Percentiles rank a stretch among this genome's conserved stretches.
phyloP scores from a whole-genome alignment of 371 early-diverging fungal genomes.

The Mucor racemosus region DNA sequence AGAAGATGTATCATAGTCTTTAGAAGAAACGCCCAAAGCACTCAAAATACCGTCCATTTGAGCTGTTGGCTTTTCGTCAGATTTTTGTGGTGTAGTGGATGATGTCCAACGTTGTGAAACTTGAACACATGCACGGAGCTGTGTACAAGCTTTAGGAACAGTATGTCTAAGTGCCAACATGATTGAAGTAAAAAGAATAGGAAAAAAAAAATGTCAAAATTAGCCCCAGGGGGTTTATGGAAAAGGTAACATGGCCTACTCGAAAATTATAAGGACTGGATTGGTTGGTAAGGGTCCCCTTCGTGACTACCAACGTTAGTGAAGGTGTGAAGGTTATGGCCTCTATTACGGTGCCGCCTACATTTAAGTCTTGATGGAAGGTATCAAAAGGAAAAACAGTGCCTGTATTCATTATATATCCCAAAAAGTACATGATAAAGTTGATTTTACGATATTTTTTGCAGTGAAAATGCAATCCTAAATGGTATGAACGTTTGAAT shows the following conservation, averaged over 20 bases:
- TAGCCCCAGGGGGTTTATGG: conserved; percentile 6
- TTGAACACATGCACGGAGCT: conserved; percentile 17
- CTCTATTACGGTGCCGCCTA: too few species aligned
- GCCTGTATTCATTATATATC: too few species aligned
- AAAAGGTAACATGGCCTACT: conserved; percentile 1
- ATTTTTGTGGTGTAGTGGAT: conserved; percentile 2
- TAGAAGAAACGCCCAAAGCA: conserved; percentile 15
- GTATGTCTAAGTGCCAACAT: conserved; percentile 31
- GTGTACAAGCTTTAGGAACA: conserved; percentile 19
- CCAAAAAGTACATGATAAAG: too few species aligned
- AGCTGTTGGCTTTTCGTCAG: conserved; percentile 13
- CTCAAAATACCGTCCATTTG: conserved; percentile 32
- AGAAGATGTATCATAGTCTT: background rate
- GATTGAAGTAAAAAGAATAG: background rate
- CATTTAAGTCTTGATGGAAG: too few species aligned
- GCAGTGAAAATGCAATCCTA: too few species aligned
- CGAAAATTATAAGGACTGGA: background rate
- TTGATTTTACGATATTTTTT: too few species aligned
- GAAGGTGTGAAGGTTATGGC: too few species aligned
- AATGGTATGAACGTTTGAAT: too few species aligned
- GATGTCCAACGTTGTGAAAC: conserved; percentile 19
- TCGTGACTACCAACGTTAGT: background rate
- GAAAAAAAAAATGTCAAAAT: conserved; percentile 6
- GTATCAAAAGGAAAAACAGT: too few species aligned
- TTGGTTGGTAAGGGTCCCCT: background rate